Conservation (phyloP, 495 filamentous ascomycete genomes). For the Rusavskia elegans region DNA sequence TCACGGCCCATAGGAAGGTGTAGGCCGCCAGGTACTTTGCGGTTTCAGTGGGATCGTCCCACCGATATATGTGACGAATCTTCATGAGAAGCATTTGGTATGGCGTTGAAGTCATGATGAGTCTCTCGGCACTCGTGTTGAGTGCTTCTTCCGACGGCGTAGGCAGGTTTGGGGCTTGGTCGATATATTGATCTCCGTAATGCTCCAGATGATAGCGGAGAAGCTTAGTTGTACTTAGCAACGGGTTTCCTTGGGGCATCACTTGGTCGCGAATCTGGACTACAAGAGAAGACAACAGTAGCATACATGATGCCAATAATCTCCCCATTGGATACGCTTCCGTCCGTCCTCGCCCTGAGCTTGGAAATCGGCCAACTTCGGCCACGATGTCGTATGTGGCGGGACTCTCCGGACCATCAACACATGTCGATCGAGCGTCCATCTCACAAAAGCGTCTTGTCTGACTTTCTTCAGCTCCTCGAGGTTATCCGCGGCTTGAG, state of each 20-base stretch:
- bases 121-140: constrained; percentile 18
- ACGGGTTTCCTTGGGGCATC: not conserved
- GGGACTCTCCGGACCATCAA: constrained; percentile 16
- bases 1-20: constrained; percentile 13
- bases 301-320: constrained; percentile 20
- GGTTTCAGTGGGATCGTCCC: constrained; percentile 20
- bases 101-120: constrained; percentile 22
- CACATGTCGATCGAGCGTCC: constrained; percentile 23
- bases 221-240: constrained; percentile 11
- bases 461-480: constrained; percentile 14
- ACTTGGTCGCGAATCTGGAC: not conserved
- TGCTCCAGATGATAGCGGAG: constrained; percentile 15
- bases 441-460: constrained; percentile 19
- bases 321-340: constrained; percentile 15
- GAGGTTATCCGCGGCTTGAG: constrained; percentile 5
- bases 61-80: constrained; percentile 20
- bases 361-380: constrained; percentile 11
- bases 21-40: constrained; percentile 13
- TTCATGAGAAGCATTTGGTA: constrained; percentile 20
- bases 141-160: constrained; percentile 16
- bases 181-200: constrained; percentile 21
- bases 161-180: constrained; percentile 17
- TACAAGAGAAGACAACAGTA: not conserved
- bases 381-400: constrained; percentile 3
- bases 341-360: constrained; percentile 8